These are phyloP conservation scores for Ogataea naganishii DNA, from an alignment of 805 yeast genomes.

Conservation along the genomic window DNA sequence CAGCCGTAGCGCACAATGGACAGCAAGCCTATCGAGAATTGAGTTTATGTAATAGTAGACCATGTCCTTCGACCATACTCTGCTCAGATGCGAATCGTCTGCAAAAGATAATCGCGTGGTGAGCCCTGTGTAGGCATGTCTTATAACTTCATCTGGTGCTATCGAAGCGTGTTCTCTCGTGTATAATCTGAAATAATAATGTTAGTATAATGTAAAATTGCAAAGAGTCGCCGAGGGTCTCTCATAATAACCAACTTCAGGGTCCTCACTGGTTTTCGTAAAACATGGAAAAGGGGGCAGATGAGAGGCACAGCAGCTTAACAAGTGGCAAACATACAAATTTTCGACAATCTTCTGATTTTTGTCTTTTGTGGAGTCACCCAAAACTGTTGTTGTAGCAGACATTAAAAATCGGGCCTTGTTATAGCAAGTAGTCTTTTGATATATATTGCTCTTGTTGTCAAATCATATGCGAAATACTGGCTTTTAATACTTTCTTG, in stretches of 20 bases:
- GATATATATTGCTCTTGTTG: too few relatives aligned
- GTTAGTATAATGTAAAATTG: neutral
- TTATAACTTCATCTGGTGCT: slow-evolving; percentile 16
- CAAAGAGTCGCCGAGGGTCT: too few relatives aligned
- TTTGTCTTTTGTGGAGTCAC: too few relatives aligned
- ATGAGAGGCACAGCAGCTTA: slow-evolving; percentile 1
- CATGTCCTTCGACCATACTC: slow-evolving; percentile 21
- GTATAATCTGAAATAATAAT: slow-evolving; percentile 8
- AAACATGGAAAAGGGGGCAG: too few relatives aligned
- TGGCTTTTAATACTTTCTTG: too few relatives aligned
- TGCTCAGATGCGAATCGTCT: slow-evolving; percentile 19
- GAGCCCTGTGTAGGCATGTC: slow-evolving; percentile 18
- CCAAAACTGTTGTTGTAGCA: too few relatives aligned
- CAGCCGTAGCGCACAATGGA: slow-evolving; percentile 4
- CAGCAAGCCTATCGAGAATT: slow-evolving; percentile 17
- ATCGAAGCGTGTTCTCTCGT: slow-evolving; percentile 15
- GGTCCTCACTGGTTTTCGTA: too few relatives aligned
- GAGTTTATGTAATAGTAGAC: slow-evolving; percentile 20
- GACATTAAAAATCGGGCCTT: too few relatives aligned
- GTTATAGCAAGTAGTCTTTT: too few relatives aligned
- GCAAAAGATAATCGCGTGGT: slow-evolving; percentile 15
- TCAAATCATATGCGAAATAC: too few relatives aligned
- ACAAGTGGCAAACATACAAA: slow-evolving; percentile 2
- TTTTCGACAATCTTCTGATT: too few relatives aligned
- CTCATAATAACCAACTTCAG: too few relatives aligned